phyloP scores from a whole-genome alignment of 202 grass and related monocot genomes.

The Musa balbisiana region DNA sequence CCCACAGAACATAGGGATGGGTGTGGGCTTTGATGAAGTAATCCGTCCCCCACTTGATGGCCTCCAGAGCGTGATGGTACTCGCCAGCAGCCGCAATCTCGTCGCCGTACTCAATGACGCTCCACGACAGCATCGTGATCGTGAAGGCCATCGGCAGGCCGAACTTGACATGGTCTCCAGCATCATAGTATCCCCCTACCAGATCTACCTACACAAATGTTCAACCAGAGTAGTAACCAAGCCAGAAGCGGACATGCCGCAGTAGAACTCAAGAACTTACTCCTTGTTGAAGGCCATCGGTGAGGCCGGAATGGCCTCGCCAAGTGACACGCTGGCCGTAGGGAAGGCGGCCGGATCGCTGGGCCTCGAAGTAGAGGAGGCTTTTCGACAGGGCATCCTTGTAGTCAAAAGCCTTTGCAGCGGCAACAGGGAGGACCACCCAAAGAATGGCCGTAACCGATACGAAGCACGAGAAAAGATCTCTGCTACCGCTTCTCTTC shows the following conservation, averaged over 20 bases:
- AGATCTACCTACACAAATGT: conserved; percentile 54
- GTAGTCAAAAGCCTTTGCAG: not conserved
- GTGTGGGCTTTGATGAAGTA: conserved; percentile 98
- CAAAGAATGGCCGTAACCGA: too few species aligned
- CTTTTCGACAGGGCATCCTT: conserved; percentile 15
- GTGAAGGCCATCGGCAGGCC: conserved; percentile 95
- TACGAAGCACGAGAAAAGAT: not conserved
- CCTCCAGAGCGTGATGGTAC: conserved; percentile 62
- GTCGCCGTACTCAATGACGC: conserved; percentile 60
- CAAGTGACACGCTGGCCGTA: conserved; percentile 11
- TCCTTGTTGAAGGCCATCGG: conserved; percentile 8
- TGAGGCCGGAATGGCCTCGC: conserved; percentile 17
- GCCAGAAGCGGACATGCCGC: not conserved
- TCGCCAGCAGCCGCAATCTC: conserved; percentile 63
- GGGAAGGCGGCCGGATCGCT: conserved; percentile 13
- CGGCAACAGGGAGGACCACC: not conserved
- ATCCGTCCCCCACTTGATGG: conserved; percentile 95
- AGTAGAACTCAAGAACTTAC: not conserved
- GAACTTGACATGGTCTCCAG: conserved; percentile 96
- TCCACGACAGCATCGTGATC: conserved; percentile 93
- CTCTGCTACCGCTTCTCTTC: not conserved
- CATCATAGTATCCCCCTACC: conserved; percentile 87
- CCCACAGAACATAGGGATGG: conserved; percentile 66
- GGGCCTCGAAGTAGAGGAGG: conserved; percentile 16
- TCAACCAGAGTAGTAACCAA: not conserved